Conservation (phyloP, 495 filamentous ascomycete genomes). For the Neurospora discreta region DNA sequence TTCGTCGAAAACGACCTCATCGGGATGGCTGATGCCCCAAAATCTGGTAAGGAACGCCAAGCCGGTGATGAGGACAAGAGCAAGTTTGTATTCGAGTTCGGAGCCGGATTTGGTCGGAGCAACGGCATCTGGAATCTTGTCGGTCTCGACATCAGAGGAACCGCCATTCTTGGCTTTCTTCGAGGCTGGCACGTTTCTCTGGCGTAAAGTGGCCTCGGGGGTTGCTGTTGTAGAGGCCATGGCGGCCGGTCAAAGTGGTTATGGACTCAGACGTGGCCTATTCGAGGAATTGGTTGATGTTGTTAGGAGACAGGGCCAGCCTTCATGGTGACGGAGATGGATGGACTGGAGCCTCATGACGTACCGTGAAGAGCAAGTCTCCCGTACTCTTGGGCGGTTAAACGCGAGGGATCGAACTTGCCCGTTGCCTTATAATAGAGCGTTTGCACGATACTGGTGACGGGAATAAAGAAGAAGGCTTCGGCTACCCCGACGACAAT, state of each 20-base stretch:
- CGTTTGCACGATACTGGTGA: background rate
- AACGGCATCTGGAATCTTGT: constrained; percentile 28
- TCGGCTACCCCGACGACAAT: background rate
- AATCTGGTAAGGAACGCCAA: constrained; percentile 87
- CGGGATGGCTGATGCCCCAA: constrained; percentile 86
- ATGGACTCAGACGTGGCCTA: background rate
- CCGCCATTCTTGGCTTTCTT: constrained; percentile 33
- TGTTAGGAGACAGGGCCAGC: background rate
- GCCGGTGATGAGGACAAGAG: constrained; percentile 62
- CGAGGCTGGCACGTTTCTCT: constrained; percentile 36
- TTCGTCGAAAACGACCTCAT: constrained; percentile 97
- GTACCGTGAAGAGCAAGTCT: background rate
- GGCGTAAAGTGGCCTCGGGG: constrained; percentile 41
- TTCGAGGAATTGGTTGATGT: background rate
- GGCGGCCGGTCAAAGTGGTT: constrained; percentile 12
- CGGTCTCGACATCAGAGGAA: constrained; percentile 35
- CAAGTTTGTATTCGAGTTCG: constrained; percentile 81
- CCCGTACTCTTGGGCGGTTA: background rate
- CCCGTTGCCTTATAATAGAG: background rate
- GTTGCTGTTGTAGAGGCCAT: constrained; percentile 25
- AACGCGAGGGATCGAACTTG: background rate
- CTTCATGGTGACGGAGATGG: background rate
- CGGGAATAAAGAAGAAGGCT: background rate
- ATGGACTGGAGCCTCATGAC: background rate
- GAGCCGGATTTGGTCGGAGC: constrained; percentile 11